phyloP scores from a whole-genome alignment of 805 yeast genomes.

The Soucietia sequanensis region DNA sequence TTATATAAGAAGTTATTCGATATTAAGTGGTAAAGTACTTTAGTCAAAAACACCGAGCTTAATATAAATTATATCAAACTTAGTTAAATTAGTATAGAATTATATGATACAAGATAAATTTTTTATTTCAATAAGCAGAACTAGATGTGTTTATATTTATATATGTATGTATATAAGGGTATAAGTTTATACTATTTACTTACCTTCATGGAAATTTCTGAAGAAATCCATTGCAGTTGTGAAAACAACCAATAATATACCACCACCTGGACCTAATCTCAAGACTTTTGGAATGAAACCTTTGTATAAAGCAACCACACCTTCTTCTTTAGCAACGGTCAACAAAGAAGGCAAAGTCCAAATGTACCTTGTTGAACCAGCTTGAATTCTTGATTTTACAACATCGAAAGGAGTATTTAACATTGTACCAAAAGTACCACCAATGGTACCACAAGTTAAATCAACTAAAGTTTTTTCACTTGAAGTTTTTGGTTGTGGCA shows the following conservation, averaged over 20 bases:
- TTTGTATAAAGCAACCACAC: conserved; percentile 85
- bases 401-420: conserved; percentile 97
- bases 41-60: too few relatives aligned
- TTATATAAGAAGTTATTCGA: neutral
- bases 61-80: too few relatives aligned
- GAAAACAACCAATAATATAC: conserved; percentile 95
- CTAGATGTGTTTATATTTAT: too few relatives aligned
- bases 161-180: too few relatives aligned
- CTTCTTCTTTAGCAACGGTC: conserved; percentile 84
- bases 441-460: conserved; percentile 88
- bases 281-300: conserved; percentile 97
- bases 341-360: conserved; percentile 86
- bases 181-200: too few relatives aligned
- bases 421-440: conserved; percentile 96
- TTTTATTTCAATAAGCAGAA: too few relatives aligned
- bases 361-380: conserved; percentile 81
- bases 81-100: too few relatives aligned
- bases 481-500: conserved; percentile 74
- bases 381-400: conserved; percentile 95
- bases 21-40: conserved; percentile 1
- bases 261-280: conserved; percentile 99
- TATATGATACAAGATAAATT: too few relatives aligned
- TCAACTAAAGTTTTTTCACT: conserved; percentile 82
- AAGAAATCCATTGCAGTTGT: conserved; percentile 93
- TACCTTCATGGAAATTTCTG: conserved; percentile 33